Base-by-base conservation (phyloP, 768 basidiomycete species). In the Panaeolus cyanescens region DNA sequence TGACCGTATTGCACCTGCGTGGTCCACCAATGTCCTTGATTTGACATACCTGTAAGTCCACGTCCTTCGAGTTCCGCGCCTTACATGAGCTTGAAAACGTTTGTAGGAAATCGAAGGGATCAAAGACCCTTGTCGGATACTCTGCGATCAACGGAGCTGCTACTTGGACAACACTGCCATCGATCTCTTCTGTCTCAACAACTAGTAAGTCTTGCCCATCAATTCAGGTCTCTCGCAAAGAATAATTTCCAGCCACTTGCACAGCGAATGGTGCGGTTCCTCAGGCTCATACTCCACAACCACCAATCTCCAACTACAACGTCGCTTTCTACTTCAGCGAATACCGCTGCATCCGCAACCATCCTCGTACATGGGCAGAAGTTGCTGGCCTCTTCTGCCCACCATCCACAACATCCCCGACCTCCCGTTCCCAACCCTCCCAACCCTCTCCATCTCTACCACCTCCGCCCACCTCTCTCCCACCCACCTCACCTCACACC, bases 291-390 rank as follows among this genome's bases (percentile, higher is more conserved):
- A 91, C 72, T 80, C 84, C 50, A 73, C 65, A 33, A 82, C 80
- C 45, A 83, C 85, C 19, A 75, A 71, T 83, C 67, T 78, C 83
- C 20, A 73, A 79, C 62, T 89, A 85, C 72, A 91, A 92, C 60
- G 83, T 95, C 25, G 85, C 85, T 2, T 91, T 92, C 9, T 96
- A 96, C 79, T 92, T 96, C 78, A 91, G 91, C 70, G 92, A 93
- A 81, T 96, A 83, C 57, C 91, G 93, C 59, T 92, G 90, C 72
- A 85, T 88, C 69, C 80, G 77, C 4, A 73, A 70, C 25, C 77
- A 77, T 28, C 80, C 91, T 55, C 85, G 91, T 67, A 77, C 88
- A 31, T 97, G 93, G 92, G 88, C 87, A 37, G 95, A 97, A 71
- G 85, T 86, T 13, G 80, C 72, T 53, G 85, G 89, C 22, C 80